These are phyloP conservation scores for Aspergillus sp. DNA, from an alignment of 2,329 filamentous ascomycete genomes.

Conservation along the genomic window DNA sequence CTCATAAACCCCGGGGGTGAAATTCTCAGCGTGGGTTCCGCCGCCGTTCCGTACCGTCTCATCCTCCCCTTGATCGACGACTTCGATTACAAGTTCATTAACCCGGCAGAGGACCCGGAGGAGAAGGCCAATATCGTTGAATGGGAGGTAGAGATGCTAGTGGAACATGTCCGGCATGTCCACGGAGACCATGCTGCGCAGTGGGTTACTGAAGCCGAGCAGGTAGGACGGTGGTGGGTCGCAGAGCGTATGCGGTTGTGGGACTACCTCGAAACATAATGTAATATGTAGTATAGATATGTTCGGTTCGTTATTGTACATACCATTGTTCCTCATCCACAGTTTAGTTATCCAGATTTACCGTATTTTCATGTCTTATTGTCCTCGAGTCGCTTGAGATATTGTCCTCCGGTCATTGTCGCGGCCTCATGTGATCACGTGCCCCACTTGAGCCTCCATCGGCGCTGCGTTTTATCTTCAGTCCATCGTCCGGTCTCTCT, in stretches of 20 bases:
- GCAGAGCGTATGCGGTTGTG: constrained; percentile 19
- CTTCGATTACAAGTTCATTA: constrained; percentile 37
- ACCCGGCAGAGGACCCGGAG: constrained; percentile 26
- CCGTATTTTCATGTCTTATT: neutral
- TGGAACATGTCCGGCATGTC: constrained; percentile 15
- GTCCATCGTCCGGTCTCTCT: no score
- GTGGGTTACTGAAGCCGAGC: constrained; percentile 31
- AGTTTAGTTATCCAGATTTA: no score
- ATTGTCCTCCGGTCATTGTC: neutral
- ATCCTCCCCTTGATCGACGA: constrained; percentile 69
- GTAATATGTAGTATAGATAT: no score
- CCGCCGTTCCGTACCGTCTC: constrained; percentile 70
- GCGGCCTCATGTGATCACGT: neutral
- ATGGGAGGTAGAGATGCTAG: constrained; percentile 23
- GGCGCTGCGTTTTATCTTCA: neutral
- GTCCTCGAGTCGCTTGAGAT: neutral
- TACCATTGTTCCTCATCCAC: no score
- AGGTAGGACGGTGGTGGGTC: constrained; percentile 34
- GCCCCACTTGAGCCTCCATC: neutral
- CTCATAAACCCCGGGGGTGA: constrained; percentile 30
- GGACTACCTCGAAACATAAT: neutral
- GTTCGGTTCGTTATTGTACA: no score
- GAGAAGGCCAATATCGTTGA: constrained; percentile 25
- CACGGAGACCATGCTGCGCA: constrained; percentile 26
- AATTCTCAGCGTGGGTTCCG: constrained; percentile 57